Evolutionary conservation across 2,329 filamentous ascomycete species (phyloP), one percentile per base, ranked within the genome.

Genomic region (Verticillium nubilum): DNA sequence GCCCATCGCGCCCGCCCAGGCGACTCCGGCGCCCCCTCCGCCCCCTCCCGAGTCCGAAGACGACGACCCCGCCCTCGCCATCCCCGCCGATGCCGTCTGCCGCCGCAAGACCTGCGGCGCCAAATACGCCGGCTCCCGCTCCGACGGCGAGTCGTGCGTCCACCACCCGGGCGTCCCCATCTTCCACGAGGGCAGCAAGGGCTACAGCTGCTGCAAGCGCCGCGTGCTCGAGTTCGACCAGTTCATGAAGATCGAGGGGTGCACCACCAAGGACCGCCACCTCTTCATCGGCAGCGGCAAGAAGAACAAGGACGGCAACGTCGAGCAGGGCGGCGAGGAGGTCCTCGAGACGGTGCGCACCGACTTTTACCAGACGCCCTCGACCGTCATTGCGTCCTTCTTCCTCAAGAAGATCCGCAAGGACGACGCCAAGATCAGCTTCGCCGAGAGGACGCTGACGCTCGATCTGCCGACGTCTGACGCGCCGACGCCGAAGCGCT

Each of bases 401-500:
- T 99, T 96, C 77, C 82, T 98, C 58, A 99, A 98, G 81, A 98
- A 98, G 79, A 97, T 99, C 68, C 86, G 93, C 76, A 96, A 94
- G 76, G 83, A 88, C 26, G 83, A 78, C 27, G 90, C 92, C 57
- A 88, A 84, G 65, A 83, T 98, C 53, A 79, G 83, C 26, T 94
- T 98, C 72, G 73, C 79, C 35, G 69, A 83, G 2, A 79, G 81
- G 54, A 78, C 84, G 54, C 75, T 98, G 56, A 80, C 83, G 12
- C 82, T 99, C 52, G 91, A 99, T 71, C 82, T 99, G 42, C 86
- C 85, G n/a, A 99, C 95, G 9, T 85, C 84, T 31, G 94, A 97
- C 70, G 81, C 86, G 60, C 85, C 76, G 26, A 50, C 25, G 42
- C 81, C 83, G 5, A 98, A 97, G 82, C 86, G 91, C 58, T 97